A percentile compares a stretch with the other conserved stretches of the same genome.
These are phyloP conservation scores for Eutypa lata DNA, from an alignment of 2,329 filamentous ascomycete species.

Conservation along the genomic window DNA sequence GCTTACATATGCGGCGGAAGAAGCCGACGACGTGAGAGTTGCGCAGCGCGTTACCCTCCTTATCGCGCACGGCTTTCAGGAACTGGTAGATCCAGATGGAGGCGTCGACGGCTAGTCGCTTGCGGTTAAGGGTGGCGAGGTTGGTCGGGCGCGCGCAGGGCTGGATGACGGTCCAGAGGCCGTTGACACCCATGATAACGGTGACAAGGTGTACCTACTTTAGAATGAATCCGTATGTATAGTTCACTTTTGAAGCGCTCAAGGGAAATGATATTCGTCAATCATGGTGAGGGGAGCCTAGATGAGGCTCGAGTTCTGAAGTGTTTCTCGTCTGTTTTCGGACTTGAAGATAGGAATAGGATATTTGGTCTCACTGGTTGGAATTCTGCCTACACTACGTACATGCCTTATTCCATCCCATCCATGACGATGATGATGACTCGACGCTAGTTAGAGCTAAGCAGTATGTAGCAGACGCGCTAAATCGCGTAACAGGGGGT, in stretches of 20 bases:
- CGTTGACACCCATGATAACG: conserved; percentile 84
- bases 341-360: background rate
- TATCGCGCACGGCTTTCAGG: conserved; percentile 96
- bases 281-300: background rate
- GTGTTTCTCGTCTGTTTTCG: background rate
- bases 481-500: background rate
- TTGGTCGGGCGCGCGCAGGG: conserved; percentile 95
- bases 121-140: conserved; percentile 92
- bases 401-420: no score
- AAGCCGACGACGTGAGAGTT: conserved; percentile 97
- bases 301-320: background rate
- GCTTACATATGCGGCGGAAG: conserved; percentile 96
- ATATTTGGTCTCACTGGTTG: background rate
- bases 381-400: background rate
- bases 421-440: conserved; percentile 15
- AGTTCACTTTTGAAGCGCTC: background rate
- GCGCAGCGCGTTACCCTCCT: conserved; percentile 92
- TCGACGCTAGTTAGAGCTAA: conserved; percentile 6
- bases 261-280: background rate
- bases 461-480: background rate
- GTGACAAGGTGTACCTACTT: conserved; percentile 3
- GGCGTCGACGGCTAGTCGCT: conserved; percentile 93
- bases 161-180: conserved; percentile 93
- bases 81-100: conserved; percentile 99
- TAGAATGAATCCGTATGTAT: no score